Evolutionary conservation across 2,329 filamentous ascomycete genomes (phyloP), one percentile per base, ranked within the genome.

Genomic region (Cordyceps militaris): DNA sequence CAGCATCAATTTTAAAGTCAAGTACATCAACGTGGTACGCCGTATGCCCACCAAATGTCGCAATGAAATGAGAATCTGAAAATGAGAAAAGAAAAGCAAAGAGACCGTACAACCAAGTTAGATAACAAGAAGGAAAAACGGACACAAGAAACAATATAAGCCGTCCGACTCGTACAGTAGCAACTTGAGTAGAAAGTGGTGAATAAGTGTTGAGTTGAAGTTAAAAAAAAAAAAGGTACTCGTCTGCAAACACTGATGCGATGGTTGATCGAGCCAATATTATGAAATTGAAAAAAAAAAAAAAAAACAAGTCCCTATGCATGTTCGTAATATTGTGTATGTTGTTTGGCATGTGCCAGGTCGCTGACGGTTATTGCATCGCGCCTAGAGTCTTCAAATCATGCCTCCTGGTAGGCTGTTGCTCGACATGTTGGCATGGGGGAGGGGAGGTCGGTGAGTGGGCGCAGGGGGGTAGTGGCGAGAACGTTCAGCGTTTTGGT

Each of bases 391-490:
- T 40, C 23, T 43, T 71, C 64, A 79, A 59, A 79, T 77, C 75
- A 79, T 76, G 52, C 76, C 76, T 23, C 76, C 76, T 0, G 76
- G 72, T 59, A 73, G 59, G 56, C 61, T 67, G 56, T 67, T 66
- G 49, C 62, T 65, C n/a, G 67, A 62, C 49, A 70, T 64, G 56
- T 62, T 64, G 46, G 63, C 63, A 57, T 55, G 62, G 40, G 65
- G 67, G 61, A 66, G 49, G 40, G 64, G 69, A 19, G 64, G 67
- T 43, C 62, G 69, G 26, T 55, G 63, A 34, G 64, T 61, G 26
- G 62, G 65, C 26, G 61, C 64, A 10, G 62, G 65, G 52, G 66
- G 68, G 38, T 61, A 67, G 46, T 64, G 65, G 54, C 61, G 63
- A 58, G 63, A 60, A 38, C 63, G 61, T 54, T 69, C 64, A 47